phyloP scores from a whole-genome alignment of 192 early-diverging fungal genomes.

The Linnemannia schmuckeri region DNA sequence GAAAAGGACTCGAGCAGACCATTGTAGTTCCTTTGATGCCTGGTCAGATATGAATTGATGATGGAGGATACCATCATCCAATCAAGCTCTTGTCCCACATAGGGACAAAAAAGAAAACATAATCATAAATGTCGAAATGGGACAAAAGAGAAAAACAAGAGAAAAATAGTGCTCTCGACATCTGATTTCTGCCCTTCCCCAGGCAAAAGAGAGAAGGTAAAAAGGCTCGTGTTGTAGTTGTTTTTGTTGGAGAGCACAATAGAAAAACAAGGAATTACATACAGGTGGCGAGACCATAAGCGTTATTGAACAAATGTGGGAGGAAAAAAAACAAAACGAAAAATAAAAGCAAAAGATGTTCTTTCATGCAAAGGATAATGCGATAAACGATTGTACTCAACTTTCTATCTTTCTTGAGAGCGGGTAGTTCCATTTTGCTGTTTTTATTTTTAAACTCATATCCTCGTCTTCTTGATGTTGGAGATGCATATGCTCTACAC shows the following conservation, averaged over 20 bases:
- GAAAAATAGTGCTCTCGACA: neutral
- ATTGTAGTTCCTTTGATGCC: neutral
- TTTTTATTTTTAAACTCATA: conserved; percentile 7
- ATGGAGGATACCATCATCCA: neutral
- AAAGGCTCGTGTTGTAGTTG: neutral
- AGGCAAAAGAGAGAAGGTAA: neutral
- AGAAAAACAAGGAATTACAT: neutral
- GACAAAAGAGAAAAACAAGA: too few species aligned
- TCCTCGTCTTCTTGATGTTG: neutral
- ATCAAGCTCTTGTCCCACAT: neutral
- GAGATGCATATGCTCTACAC: neutral
- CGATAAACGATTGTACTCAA: conserved; percentile 8
- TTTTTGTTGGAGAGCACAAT: conserved; percentile 1
- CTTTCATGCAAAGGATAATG: conserved; percentile 8
- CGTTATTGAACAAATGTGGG: neutral
- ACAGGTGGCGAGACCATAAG: too few species aligned
- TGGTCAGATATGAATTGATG: neutral
- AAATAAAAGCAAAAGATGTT: neutral
- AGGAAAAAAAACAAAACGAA: neutral
- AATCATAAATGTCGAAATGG: neutral
- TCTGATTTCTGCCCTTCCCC: neutral
- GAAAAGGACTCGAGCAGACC: neutral
- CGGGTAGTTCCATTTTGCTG: neutral
- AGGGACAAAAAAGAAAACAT: neutral
- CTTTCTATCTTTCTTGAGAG: neutral